Evolutionary conservation across 1,139 yeast genomes (phyloP).

Genomic region (Hansenula sp.): DNA sequence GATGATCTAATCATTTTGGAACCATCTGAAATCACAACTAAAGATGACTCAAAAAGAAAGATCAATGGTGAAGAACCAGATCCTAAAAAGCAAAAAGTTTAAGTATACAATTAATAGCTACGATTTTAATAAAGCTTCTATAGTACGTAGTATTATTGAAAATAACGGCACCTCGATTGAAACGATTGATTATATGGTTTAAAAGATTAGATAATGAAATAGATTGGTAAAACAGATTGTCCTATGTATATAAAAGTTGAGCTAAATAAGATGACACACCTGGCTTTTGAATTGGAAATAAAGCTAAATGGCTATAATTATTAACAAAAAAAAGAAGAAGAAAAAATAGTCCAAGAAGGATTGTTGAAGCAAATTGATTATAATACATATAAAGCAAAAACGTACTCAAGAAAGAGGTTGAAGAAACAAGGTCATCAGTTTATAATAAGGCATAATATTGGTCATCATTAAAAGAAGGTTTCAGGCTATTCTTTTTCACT

Average conservation of each 20-base stretch:
- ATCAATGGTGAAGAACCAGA: conserved; percentile 19
- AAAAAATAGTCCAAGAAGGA: too few species aligned
- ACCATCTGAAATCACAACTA: conserved; percentile 8
- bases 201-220: too few species aligned
- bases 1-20: conserved; percentile 14
- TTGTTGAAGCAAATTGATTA: too few species aligned
- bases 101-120: conserved; percentile 4
- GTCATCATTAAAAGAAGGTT: background rate
- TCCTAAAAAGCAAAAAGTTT: conserved; percentile 17
- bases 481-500: conserved; percentile 5
- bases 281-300: too few species aligned
- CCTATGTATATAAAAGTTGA: background rate
- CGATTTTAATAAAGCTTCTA: background rate
- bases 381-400: background rate
- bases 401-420: too few species aligned
- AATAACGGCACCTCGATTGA: background rate
- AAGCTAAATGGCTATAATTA: too few species aligned
- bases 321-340: too few species aligned
- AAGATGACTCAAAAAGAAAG: conserved; percentile 17
- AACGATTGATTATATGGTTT: too few species aligned
- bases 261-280: too few species aligned
- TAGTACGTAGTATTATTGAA: background rate
- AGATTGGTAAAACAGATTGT: background rate
- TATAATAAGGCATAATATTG: too few species aligned
- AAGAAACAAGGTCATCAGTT: too few species aligned